These are phyloP conservation scores for Sporisorium graminicola DNA, from an alignment of 1,284 basidiomycete genomes.

Conservation along the genomic window DNA sequence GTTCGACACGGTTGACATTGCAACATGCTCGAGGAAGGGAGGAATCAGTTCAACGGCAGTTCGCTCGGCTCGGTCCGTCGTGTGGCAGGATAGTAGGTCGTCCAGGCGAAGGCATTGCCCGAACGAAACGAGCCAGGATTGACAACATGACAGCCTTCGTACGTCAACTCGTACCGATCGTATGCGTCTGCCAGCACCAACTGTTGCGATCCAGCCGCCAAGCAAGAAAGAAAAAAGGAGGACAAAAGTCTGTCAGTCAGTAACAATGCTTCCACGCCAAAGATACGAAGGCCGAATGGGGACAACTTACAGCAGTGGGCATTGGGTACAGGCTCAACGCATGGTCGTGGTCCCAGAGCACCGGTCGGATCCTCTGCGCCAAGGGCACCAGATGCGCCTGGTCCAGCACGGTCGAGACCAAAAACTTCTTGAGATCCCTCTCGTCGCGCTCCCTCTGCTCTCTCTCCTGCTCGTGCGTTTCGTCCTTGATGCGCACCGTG, in stretches of 20 bases:
- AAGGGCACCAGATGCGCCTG: conserved; percentile 82
- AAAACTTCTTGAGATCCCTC: conserved; percentile 40
- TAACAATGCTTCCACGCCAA: background rate
- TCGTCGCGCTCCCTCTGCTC: conserved; percentile 61
- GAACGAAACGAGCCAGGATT: conserved; percentile 80
- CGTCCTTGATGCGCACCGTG: conserved; percentile 65
- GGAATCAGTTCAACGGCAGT: conserved; percentile 11
- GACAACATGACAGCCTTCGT: conserved; percentile 98
- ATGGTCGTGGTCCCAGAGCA: conserved; percentile 91
- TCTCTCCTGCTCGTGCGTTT: conserved; percentile 42
- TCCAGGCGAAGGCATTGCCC: conserved; percentile 66
- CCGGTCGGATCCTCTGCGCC: conserved; percentile 81
- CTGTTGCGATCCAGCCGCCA: conserved; percentile 73
- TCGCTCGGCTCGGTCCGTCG: conserved; percentile 65
- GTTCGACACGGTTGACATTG: too few relatives aligned
- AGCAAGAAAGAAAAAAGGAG: too few relatives aligned
- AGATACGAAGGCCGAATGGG: too few relatives aligned
- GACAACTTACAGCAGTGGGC: conserved; percentile 83
- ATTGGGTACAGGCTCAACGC: conserved; percentile 91
- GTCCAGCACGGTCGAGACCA: conserved; percentile 69
- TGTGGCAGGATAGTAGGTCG: conserved; percentile 69
- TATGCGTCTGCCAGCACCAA: conserved; percentile 96
- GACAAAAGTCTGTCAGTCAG: too few relatives aligned
- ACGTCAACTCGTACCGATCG: conserved; percentile 94
- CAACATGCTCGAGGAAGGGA: too few relatives aligned